phyloP scores from a whole-genome alignment of 306 rosid genomes.

The Pyrus communis region DNA sequence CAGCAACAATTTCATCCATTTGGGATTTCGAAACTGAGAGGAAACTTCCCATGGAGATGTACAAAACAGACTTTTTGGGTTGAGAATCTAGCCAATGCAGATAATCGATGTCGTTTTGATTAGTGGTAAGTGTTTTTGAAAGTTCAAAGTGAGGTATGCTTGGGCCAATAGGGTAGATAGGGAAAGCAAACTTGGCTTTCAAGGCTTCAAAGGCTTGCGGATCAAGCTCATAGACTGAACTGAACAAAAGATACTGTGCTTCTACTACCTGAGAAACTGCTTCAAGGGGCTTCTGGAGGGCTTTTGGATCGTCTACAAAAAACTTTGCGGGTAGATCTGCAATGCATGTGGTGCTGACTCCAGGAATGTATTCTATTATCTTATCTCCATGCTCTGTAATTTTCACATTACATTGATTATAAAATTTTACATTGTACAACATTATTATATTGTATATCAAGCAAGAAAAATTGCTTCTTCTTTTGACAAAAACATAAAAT shows the following conservation, averaged over 20 bases:
- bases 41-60: conserved; percentile 41
- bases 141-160: conserved; percentile 19
- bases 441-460: no score
- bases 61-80: conserved; percentile 30
- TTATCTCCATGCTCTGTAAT: conserved; percentile 25
- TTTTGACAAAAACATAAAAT: no score
- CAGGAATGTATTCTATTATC: conserved; percentile 40
- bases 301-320: not conserved
- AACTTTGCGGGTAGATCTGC: conserved; percentile 26
- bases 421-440: no score
- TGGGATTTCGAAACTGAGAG: conserved; percentile 28
- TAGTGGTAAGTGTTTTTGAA: not conserved
- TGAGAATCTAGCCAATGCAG: conserved; percentile 38
- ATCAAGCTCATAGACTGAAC: conserved; percentile 42
- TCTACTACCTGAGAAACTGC: not conserved
- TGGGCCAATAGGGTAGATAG: conserved; percentile 39
- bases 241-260: conserved; percentile 28
- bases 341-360: conserved; percentile 21
- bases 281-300: not conserved
- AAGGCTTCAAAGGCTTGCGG: conserved; percentile 26
- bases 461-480: no score
- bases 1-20: conserved; percentile 28
- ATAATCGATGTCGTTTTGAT: not conserved
- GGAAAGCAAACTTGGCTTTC: conserved; percentile 8
- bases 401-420: no score